Conservation (phyloP, 2,329 filamentous ascomycete species). For the Chaetomiaceae sp. region DNA sequence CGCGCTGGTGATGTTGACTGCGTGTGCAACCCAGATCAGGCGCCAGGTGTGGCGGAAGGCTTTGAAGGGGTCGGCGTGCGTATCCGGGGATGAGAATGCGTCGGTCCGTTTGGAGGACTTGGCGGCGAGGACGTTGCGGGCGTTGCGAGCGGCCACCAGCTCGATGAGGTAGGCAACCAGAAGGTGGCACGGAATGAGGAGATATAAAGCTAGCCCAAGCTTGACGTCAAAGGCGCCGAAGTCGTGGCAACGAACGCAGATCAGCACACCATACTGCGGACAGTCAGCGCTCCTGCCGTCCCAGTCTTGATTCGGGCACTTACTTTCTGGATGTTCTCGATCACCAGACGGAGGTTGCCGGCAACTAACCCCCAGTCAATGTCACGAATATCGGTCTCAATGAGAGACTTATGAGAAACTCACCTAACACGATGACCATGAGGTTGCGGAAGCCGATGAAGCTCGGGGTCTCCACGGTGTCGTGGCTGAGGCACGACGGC, state of each 20-base stretch:
- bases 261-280: slow-evolving; percentile 80
- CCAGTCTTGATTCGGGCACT: neutral
- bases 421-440: slow-evolving; percentile 88
- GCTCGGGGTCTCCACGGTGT: slow-evolving; percentile 66
- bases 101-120: slow-evolving; percentile 42
- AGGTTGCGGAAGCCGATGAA: slow-evolving; percentile 93
- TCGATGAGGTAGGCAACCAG: slow-evolving; percentile 89
- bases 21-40: slow-evolving; percentile 72
- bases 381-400: too few relatives aligned
- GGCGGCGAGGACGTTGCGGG: slow-evolving; percentile 60
- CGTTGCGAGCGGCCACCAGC: slow-evolving; percentile 71
- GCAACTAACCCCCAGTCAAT: too few relatives aligned
- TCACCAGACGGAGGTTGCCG: slow-evolving; percentile 87
- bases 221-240: slow-evolving; percentile 72
- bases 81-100: too few relatives aligned
- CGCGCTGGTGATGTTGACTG: slow-evolving; percentile 74
- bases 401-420: slow-evolving; percentile 26
- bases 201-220: slow-evolving; percentile 71
- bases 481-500: slow-evolving; percentile 80
- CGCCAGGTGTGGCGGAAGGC: slow-evolving; percentile 73
- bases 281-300: neutral
- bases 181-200: slow-evolving; percentile 84
- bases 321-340: slow-evolving; percentile 95
- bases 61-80: slow-evolving; percentile 56
- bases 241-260: slow-evolving; percentile 85